Percentiles rank a stretch among this genome's conserved stretches.
phyloP scores from a whole-genome alignment of 768 basidiomycete species.

The Cystofilobasidium macerans region DNA sequence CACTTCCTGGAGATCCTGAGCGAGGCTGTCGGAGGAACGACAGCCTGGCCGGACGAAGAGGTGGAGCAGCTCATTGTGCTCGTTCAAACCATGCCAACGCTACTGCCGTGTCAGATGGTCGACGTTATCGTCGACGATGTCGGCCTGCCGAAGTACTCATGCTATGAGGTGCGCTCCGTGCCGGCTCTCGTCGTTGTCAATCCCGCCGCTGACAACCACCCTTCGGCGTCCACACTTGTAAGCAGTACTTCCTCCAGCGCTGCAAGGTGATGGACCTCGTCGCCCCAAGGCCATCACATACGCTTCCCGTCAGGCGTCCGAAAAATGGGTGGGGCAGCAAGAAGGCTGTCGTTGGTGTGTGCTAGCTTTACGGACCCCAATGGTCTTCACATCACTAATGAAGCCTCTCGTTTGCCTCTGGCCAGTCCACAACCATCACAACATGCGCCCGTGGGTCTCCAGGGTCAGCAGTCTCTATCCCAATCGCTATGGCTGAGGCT shows the following conservation, averaged over 20 bases:
- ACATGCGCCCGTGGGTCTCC: background rate
- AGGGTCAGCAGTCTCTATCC: background rate
- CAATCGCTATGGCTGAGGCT: background rate
- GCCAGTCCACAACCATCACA: background rate
- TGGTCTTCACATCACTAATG: too few relatives aligned
- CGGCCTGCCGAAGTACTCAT: slow-evolving; percentile 2
- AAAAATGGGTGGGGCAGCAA: background rate
- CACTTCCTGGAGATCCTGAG: background rate
- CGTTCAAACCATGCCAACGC: background rate
- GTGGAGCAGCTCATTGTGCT: slow-evolving; percentile 11
- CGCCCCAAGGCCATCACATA: background rate
- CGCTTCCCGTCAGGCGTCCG: background rate
- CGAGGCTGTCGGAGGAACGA: background rate
- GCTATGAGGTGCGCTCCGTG: slow-evolving; percentile 1
- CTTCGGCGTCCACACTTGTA: too few relatives aligned
- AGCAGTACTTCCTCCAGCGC: slow-evolving; percentile 9
- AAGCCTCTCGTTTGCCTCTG: too few relatives aligned
- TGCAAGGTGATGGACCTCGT: slow-evolving; percentile 11
- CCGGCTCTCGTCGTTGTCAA: too few relatives aligned
- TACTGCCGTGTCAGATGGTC: slow-evolving; percentile 21
- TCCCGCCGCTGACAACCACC: background rate
- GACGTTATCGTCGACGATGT: slow-evolving; percentile 4
- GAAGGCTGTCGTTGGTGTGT: background rate
- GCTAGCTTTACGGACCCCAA: too few relatives aligned
- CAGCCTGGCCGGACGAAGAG: slow-evolving; percentile 9